Conservation (phyloP, 1,284 basidiomycete species). For the Cutaneotrichosporon arboriforme region DNA sequence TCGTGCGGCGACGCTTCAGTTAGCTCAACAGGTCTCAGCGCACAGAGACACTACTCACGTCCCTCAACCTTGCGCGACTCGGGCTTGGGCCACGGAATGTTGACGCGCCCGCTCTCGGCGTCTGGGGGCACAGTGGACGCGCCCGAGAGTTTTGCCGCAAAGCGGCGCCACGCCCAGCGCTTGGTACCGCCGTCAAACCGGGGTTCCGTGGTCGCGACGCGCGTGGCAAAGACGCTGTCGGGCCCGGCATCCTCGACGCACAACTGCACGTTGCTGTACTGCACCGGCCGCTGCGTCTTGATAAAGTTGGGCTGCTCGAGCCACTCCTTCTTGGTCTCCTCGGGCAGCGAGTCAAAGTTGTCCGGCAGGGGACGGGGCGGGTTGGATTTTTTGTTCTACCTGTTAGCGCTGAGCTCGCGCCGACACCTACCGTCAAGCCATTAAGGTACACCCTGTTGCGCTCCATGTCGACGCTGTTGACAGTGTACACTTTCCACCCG, state of each 20-base stretch:
- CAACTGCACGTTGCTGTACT: constrained; percentile 46
- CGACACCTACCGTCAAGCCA: too few relatives aligned
- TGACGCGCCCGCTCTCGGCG: constrained; percentile 19
- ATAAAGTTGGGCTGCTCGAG: constrained; percentile 29
- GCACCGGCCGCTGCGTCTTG: constrained; percentile 31
- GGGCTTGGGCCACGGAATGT: constrained; percentile 31
- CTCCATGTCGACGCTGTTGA: constrained; percentile 36
- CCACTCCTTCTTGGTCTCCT: constrained; percentile 22
- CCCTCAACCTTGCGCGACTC: constrained; percentile 6
- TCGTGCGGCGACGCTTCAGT: constrained; percentile 14
- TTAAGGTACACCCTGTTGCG: constrained; percentile 39
- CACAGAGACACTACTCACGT: constrained; percentile 2
- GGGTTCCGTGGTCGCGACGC: constrained; percentile 31
- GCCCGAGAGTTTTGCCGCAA: constrained; percentile 29
- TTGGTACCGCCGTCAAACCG: constrained; percentile 26
- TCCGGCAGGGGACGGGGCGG: constrained; percentile 27
- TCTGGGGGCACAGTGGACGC: constrained; percentile 9
- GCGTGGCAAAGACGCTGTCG: constrained; percentile 36
- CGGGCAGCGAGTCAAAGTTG: constrained; percentile 24
- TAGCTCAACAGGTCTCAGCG: background rate
- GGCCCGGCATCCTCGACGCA: constrained; percentile 29
- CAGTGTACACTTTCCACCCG: constrained; percentile 41
- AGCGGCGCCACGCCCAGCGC: constrained; percentile 30
- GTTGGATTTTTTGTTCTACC: constrained; percentile 35
- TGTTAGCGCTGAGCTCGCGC: background rate